Conservation (phyloP, 805 yeast species). For the Myxozyma geophila region DNA sequence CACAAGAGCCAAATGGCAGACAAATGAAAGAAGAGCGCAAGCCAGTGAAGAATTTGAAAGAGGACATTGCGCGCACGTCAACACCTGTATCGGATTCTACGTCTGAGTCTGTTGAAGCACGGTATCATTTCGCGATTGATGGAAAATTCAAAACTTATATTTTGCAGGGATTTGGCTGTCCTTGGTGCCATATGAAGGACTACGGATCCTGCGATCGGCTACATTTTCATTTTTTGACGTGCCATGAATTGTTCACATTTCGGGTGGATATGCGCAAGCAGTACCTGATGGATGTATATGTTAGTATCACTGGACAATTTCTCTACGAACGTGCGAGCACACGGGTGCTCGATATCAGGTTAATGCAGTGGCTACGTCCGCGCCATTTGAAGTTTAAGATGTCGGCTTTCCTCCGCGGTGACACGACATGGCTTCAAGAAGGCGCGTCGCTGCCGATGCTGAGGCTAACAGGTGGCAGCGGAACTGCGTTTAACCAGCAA, state of each 20-base stretch:
- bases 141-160: conserved; percentile 26
- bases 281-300: conserved; percentile 23
- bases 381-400: conserved; percentile 15
- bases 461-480: conserved; percentile 8
- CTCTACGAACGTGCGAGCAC: conserved; percentile 29
- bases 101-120: conserved; percentile 16
- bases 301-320: conserved; percentile 25
- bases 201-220: conserved; percentile 19
- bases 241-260: conserved; percentile 28
- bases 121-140: conserved; percentile 28
- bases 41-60: background rate
- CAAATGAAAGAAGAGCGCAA: background rate
- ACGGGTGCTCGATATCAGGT: conserved; percentile 18
- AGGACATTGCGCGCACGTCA: conserved; percentile 6
- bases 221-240: conserved; percentile 30
- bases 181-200: conserved; percentile 28
- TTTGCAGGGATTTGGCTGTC: conserved; percentile 29
- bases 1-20: background rate
- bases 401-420: conserved; percentile 20
- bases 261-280: conserved; percentile 25
- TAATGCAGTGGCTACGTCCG: conserved; percentile 31
- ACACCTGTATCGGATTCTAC: conserved; percentile 21
- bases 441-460: conserved; percentile 15
- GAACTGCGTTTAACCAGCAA: background rate
- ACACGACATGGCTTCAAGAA: conserved; percentile 26